These are phyloP conservation scores for Coniochaeta sp. DNA, from an alignment of 2,329 filamentous ascomycete species.

Conservation along the genomic window DNA sequence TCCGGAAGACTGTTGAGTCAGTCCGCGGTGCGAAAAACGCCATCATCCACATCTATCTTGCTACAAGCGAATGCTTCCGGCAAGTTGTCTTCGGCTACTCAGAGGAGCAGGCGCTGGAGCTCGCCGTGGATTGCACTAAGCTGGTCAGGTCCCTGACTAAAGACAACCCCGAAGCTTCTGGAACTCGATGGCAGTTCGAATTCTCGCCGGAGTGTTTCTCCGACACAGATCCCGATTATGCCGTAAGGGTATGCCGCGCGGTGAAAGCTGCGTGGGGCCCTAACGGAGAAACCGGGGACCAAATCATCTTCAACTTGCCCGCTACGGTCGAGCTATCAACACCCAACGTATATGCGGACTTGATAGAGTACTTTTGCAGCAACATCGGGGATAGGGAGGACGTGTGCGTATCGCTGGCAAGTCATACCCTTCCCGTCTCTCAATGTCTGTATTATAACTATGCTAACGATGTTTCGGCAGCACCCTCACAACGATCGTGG, in stretches of 20 bases:
- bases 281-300: constrained; percentile 54
- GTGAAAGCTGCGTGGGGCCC: constrained; percentile 94
- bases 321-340: constrained; percentile 94
- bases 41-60: constrained; percentile 91
- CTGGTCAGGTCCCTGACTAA: constrained; percentile 88
- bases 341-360: constrained; percentile 91
- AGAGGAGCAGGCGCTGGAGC: constrained; percentile 71
- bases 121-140: constrained; percentile 80
- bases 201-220: constrained; percentile 88
- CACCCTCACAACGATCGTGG: constrained; percentile 95
- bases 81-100: constrained; percentile 83
- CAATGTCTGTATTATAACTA: background rate
- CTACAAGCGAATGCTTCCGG: constrained; percentile 93
- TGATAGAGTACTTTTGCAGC: constrained; percentile 91
- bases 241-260: constrained; percentile 77
- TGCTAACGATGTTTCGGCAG: background rate
- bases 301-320: constrained; percentile 91
- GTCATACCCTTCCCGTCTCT: background rate
- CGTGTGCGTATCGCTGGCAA: constrained; percentile 68
- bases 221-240: constrained; percentile 79
- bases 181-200: constrained; percentile 69
- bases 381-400: constrained; percentile 81
- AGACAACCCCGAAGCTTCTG: constrained; percentile 51
- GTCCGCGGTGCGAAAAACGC: constrained; percentile 87
- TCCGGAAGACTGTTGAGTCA: constrained; percentile 81